These are phyloP conservation scores for Paramecium biaurelia DNA, from an alignment of 73 alveolate genomes.

Conservation along the genomic window DNA sequence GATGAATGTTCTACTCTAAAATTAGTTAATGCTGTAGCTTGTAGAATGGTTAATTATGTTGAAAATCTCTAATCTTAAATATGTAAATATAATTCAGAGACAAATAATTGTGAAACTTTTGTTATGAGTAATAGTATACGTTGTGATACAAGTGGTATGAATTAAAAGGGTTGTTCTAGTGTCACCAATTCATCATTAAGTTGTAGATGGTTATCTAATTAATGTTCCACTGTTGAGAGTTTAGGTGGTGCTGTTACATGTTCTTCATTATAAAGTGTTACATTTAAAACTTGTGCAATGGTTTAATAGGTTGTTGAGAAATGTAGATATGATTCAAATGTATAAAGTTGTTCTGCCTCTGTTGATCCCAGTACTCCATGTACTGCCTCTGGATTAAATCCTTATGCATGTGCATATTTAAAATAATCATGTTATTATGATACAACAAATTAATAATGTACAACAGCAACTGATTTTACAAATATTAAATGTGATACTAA, in stretches of 20 bases:
- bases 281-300: neutral
- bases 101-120: neutral
- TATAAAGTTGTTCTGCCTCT: neutral
- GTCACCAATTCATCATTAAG: neutral
- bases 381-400: constrained; percentile 16
- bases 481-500: neutral
- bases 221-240: neutral
- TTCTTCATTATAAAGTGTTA: neutral
- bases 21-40: constrained; percentile 22
- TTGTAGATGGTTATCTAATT: neutral
- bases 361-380: neutral
- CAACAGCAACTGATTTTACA: neutral
- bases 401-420: constrained; percentile 21
- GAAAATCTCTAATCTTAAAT: neutral
- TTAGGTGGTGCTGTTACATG: constrained; percentile 12
- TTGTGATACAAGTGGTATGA: neutral
- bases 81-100: neutral
- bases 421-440: neutral
- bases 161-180: neutral
- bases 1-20: neutral
- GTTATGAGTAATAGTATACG: neutral
- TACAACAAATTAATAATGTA: neutral
- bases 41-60: neutral
- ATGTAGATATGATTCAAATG: neutral
- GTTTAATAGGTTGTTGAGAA: neutral